Base-by-base conservation (phyloP, 164 flowering plant species). In the Saururus chinensis region DNA sequence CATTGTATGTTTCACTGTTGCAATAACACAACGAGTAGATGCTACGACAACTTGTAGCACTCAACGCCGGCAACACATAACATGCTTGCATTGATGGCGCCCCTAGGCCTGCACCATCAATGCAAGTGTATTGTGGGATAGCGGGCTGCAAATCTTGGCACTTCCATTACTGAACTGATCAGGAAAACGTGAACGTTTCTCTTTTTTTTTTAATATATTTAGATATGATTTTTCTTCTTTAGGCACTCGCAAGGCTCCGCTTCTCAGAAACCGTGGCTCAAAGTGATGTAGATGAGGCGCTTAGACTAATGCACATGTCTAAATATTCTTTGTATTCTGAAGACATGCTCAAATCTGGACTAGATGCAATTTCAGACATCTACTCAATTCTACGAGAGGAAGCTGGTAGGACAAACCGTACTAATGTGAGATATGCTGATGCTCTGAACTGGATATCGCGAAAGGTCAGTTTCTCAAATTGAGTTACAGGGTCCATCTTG, bases 161-260 rank as follows among this genome's bases (percentile, higher is more conserved):
- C 37, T 2, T 30, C 2, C 37, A 30, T 30, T 30, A 19, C 59
- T 24, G 8, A 22, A 55, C 12, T 17, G 22, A 57, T n/a, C 57
- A 4, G 20, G 54, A 21, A 53, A 22, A 14, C 40, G 17, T 24
- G 40, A 35, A 19, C 21, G 26, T 59, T 42, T 51, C 1, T 26
- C 2, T 58, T 4, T 19, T 58, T 30, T 30, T 30, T 6, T 30
- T 30, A 30, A 30, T 30, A 6, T 2, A 30, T 30, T 30, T 30
- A 30, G 6, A 2, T 30, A 6, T 30, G 37, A 30, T 30, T 6
- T 30, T 2, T 30, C 37, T 30, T 30, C 37, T 30, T 21, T 76
- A 95, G 99, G 96, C 99, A 68, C 79, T 95, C 17, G 98, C 99
- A 66, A 85, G 99, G 75, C 97, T 95, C 19, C 82, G 99, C n/a